Evolutionary conservation across 331 rosid species (phyloP), one percentile per base, ranked within the genome.

Genomic region (Quercus phellos): DNA sequence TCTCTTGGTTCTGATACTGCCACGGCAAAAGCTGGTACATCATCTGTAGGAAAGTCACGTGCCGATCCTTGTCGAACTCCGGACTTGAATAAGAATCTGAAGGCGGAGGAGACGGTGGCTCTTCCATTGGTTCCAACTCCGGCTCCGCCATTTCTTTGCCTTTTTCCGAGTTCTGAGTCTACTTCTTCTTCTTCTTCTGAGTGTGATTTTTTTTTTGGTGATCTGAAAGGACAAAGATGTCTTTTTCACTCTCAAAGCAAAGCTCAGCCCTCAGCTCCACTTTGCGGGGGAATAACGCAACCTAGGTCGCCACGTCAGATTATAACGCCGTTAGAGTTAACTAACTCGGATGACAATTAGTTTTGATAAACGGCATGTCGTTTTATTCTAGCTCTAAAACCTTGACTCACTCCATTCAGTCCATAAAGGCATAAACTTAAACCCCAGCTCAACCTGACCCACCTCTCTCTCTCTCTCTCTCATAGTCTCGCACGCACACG

Each of bases 21-120:
- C 82, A 54, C 4, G 97, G 99, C 68, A 95, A 83, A 24, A 90
- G 34, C 77, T 90, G 80, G 55, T 89, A 87, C 99, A 89, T 89
- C 96, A 91, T 86, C 88, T 90, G 76, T 32, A 82, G 64, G 76
- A 81, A 95, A 14, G 51, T 79, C 17, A 82, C 85, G 61, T 91
- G 99, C 3, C 82, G 87, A 77, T 91, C 98, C 60, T 80, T 84
- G 27, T 91, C 91, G 78, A 94, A 90, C 0, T 22, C 66, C 19
- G 64, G 66, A 9, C 55, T 35, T 53, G 76, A 67, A 61, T 63
- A 56, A 11, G 84, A 73, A 34, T 6, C n/a, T 30, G 67, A 10
- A 72, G 72, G 9, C 32, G 68, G 74, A n/a, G 68, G 74, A n/a
- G 87, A 29, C 18, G 76, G 63, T 17, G 63, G 55, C 51, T 78